These are phyloP conservation scores for Metschnikowia kofuensis DNA, from an alignment of 805 yeast genomes.

Conservation along the genomic window DNA sequence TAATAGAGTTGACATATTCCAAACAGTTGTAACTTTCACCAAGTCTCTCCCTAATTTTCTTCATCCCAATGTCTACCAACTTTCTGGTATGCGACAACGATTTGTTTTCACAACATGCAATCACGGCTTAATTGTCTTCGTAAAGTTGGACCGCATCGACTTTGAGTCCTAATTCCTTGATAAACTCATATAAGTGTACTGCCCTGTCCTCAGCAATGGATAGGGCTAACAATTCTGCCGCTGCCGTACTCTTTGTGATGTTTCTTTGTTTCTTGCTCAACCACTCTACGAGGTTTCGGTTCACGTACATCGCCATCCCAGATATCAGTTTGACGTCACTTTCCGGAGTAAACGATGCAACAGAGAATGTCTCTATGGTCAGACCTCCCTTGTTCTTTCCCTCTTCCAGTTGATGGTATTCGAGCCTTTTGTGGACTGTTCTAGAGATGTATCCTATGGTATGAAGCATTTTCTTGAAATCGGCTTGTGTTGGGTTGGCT, in stretches of 20 bases:
- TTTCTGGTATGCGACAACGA: not conserved
- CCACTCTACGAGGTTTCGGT: not conserved
- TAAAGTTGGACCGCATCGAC: not conserved
- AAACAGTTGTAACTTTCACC: too few relatives aligned
- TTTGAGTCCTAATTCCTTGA: not conserved
- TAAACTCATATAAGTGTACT: not conserved
- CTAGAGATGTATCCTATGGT: not conserved
- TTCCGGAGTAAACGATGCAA: not conserved
- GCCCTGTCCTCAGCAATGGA: not conserved
- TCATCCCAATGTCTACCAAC: not conserved
- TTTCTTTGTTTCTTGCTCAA: not conserved
- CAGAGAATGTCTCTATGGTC: not conserved
- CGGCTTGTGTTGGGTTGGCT: not conserved
- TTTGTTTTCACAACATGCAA: not conserved
- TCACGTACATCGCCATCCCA: not conserved
- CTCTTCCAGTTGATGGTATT: not conserved
- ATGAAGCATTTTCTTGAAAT: not conserved
- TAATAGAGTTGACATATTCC: too few relatives aligned
- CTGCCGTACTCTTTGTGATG: conserved; percentile 3
- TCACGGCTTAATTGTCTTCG: not conserved
- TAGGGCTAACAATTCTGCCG: not conserved
- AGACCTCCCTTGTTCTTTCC: not conserved
- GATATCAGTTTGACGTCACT: not conserved
- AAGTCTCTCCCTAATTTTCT: too few relatives aligned
- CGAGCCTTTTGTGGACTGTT: not conserved